These are phyloP conservation scores for Cyathus striatus DNA, from an alignment of 768 basidiomycete genomes.

Conservation along the genomic window DNA sequence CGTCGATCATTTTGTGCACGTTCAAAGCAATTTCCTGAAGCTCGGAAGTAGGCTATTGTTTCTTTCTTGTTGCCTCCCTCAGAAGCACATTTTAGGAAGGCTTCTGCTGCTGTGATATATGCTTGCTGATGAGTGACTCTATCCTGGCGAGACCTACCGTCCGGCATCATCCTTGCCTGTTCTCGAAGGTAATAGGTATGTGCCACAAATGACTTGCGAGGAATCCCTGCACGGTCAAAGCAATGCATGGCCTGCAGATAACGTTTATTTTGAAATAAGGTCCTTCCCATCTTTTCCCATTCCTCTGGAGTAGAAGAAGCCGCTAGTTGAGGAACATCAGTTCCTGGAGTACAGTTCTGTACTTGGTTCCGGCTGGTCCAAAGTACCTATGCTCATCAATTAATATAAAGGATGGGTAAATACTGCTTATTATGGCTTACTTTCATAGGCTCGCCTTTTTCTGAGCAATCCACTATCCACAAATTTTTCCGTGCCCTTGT, in stretches of 20 bases:
- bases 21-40: constrained; percentile 44
- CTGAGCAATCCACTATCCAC: constrained; percentile 64
- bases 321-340: constrained; percentile 48
- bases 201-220: constrained; percentile 39
- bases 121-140: constrained; percentile 18
- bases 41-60: constrained; percentile 29
- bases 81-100: constrained; percentile 39
- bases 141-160: constrained; percentile 7
- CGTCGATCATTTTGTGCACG: constrained; percentile 27
- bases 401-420: not conserved
- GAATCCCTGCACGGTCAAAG: constrained; percentile 31
- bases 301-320: constrained; percentile 42
- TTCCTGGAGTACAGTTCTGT: constrained; percentile 41
- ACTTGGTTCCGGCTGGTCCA: constrained; percentile 45
- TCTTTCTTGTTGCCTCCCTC: constrained; percentile 20
- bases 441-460: constrained; percentile 51
- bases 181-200: constrained; percentile 52
- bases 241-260: constrained; percentile 44
- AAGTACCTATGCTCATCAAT: constrained; percentile 29
- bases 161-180: constrained; percentile 33
- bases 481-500: constrained; percentile 66
- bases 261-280: constrained; percentile 32
- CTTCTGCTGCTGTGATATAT: constrained; percentile 40
- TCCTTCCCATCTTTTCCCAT: constrained; percentile 28
- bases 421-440: constrained; percentile 23